Percentiles rank a stretch among this genome's conserved stretches.
Evolutionary conservation across 768 basidiomycete genomes (phyloP).

Genomic region (Tulasnella sp.): DNA sequence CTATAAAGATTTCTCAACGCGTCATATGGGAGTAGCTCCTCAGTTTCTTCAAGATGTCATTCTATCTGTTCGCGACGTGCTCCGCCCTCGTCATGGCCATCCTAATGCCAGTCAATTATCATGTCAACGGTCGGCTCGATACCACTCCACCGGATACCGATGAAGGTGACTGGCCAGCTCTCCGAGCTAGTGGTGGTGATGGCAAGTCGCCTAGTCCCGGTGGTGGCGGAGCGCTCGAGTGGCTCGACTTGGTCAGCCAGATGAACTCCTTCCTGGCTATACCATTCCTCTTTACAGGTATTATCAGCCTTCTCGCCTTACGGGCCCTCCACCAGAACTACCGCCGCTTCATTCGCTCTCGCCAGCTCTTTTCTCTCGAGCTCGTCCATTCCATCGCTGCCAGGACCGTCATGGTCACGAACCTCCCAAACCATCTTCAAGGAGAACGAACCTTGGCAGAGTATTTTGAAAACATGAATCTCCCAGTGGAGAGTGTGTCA

Average conservation of each 20-base stretch:
- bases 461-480: slow-evolving; percentile 83
- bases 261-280: slow-evolving; percentile 81
- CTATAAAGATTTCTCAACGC: not conserved
- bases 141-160: slow-evolving; percentile 38
- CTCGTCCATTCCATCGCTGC: slow-evolving; percentile 91
- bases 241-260: slow-evolving; percentile 84
- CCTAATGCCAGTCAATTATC: slow-evolving; percentile 94
- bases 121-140: slow-evolving; percentile 41
- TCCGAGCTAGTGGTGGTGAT: not conserved
- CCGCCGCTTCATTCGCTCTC: slow-evolving; percentile 72
- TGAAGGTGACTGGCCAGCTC: slow-evolving; percentile 23
- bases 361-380: slow-evolving; percentile 90
- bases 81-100: slow-evolving; percentile 70
- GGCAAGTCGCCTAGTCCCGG: slow-evolving; percentile 21
- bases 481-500: slow-evolving; percentile 86
- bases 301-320: slow-evolving; percentile 81
- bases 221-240: slow-evolving; percentile 35
- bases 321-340: slow-evolving; percentile 86
- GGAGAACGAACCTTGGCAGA: slow-evolving; percentile 79
- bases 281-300: slow-evolving; percentile 87
- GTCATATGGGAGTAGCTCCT: slow-evolving; percentile 47
- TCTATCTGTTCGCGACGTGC: slow-evolving; percentile 80
- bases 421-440: slow-evolving; percentile 73
- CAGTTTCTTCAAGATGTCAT: slow-evolving; percentile 91
- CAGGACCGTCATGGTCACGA: slow-evolving; percentile 80